Evolutionary conservation across 1,284 basidiomycete genomes (phyloP), one percentile per base, ranked within the genome.

Genomic region (Ustilago vetiveriae): DNA sequence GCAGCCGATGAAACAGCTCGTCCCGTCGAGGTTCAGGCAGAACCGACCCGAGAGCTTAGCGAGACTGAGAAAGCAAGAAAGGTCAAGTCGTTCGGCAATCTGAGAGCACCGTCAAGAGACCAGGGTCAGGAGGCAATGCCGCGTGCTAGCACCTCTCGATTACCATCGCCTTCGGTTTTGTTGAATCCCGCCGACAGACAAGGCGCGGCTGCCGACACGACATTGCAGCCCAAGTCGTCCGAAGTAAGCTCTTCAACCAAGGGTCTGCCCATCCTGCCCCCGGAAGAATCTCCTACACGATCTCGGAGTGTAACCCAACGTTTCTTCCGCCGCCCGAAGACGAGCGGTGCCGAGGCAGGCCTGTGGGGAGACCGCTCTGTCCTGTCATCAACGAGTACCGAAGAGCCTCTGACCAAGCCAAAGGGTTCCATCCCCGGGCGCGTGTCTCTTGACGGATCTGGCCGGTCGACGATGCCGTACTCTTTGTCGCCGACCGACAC

Each of bases 31-130:
- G 43, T 17, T 13, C 23, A 36, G n/a, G 13, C 47, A 8, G 43
- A 41, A 5, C 45, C 41, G 36, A 17, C 41, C 33, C 48, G 44
- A 14, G 64, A 57, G 29, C 23, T 38, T 24, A 32, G 24, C 35
- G 30, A 43, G 16, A 16, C 51, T 8, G 65, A 69, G 10, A 69
- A 69, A 26, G 66, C 66, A 11, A 54, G 55, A 26, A 63, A 56
- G 41, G 55, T 57, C 42, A 63, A 55, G 33, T 69, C 66, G 6
- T 48, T 58, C 33, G 52, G 55, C 51, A 69, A 69, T 33, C 32
- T 69, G 17, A 54, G 59, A 14, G 43, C 48, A 13, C 29, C 51
- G 7, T 33, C 38, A 19, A 39, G 44, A 9, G 47, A 51, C 8
- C 29, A 47, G 21, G 22, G 26, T 16, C 29, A 30, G 17, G 66